Evolutionary conservation across 164 flowering plant genomes (phyloP).

Genomic region (Sextonia rubra): DNA sequence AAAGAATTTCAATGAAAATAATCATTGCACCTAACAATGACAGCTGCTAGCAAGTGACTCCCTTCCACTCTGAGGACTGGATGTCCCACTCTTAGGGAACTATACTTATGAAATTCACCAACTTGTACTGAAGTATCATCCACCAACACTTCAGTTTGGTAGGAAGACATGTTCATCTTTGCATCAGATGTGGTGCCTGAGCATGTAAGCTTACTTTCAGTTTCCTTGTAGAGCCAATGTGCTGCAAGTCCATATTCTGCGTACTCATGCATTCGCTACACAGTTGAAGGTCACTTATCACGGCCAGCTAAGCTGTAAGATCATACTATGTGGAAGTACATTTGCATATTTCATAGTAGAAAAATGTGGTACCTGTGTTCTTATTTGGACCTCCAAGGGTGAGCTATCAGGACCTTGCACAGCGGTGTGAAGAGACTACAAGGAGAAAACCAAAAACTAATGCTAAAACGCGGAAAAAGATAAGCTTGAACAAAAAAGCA

Average conservation of each 20-base stretch:
- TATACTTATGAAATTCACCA: slow-evolving; percentile 40
- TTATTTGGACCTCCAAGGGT: slow-evolving; percentile 92
- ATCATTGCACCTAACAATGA: slow-evolving; percentile 55
- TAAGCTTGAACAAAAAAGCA: neutral
- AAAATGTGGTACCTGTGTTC: slow-evolving; percentile 67
- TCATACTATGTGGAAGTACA: slow-evolving; percentile 1
- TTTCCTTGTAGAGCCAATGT: slow-evolving; percentile 96
- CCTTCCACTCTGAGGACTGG: slow-evolving; percentile 92
- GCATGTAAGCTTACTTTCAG: slow-evolving; percentile 38
- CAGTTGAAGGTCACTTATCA: slow-evolving; percentile 1
- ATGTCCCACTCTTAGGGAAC: slow-evolving; percentile 67
- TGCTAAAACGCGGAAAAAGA: neutral
- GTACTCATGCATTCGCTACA: slow-evolving; percentile 88
- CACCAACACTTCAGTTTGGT: slow-evolving; percentile 34
- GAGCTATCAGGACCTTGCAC: slow-evolving; percentile 81
- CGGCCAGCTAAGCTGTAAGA: neutral
- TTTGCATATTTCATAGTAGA: neutral
- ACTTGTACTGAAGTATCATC: slow-evolving; percentile 36
- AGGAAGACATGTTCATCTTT: slow-evolving; percentile 28
- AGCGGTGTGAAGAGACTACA: slow-evolving; percentile 94
- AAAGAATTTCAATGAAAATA: neutral
- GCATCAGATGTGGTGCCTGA: slow-evolving; percentile 28
- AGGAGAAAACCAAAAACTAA: slow-evolving; percentile 9
- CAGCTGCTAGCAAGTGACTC: slow-evolving; percentile 89
- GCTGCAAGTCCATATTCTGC: slow-evolving; percentile 98